Base-by-base conservation (phyloP, 208 protist species). In the Wallacemonas sp. region DNA sequence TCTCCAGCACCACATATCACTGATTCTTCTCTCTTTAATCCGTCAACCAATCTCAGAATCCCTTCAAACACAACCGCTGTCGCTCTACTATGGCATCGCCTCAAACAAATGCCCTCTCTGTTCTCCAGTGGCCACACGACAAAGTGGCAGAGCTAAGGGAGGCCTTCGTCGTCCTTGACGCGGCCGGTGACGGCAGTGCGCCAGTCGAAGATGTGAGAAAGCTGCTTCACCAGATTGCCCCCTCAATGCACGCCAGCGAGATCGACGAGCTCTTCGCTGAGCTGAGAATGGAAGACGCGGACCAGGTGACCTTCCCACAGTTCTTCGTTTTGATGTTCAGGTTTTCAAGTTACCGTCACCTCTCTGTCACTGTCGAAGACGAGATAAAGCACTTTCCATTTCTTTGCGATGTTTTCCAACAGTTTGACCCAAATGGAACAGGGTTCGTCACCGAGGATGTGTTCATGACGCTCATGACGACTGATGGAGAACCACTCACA, bases 91-190 rank as follows among this genome's bases (percentile, higher is more conserved):
- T 65, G 53, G 29, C 57, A 21, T 9, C 6, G 2, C 26, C 39
- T 36, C 57, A 58, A 68, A 69, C 48, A 66, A 54, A 57, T 27
- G 22, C 22, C 26, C 32, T 57, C 6, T 10, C 50, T 12, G 50
- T 72, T 30, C 59, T 24, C 2, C 38, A 36, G 52, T 73, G 15
- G 37, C 60, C 66, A 10, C 87, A 93, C 59, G 79, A 90, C 61
- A 75, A 76, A 45, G 79, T 83, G 2, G 81, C 79, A 17, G 81
- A 89, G 42, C 57, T 89, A 45, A 80, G 81, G 39, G 87, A 89
- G 46, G 69, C 73, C 0, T 93, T 93, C 48, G 61, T 60, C 10
- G 52, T 85, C 12, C 63, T 90, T 13, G 76, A 87, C 55, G 44
- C 63, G 21, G 76, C 73, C 26, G 73, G 67, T 39, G 78, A 87